Evolutionary conservation across 306 rosid genomes (phyloP), one percentile per base, ranked within the genome.

Genomic region (Cucumis hystrix): DNA sequence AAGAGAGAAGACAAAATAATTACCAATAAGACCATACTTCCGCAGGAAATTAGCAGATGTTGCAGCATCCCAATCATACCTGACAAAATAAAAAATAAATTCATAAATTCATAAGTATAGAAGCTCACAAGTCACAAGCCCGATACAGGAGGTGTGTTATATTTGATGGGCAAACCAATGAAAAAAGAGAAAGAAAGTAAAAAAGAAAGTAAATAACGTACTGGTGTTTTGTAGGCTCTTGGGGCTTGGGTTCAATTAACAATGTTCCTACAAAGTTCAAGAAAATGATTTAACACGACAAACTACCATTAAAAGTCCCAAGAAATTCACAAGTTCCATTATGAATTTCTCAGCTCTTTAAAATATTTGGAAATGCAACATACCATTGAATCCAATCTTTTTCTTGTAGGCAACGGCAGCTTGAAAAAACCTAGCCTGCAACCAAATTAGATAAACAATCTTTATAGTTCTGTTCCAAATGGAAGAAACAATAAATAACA

Each of bases 21-120:
- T 77, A 92, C 99, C 96, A 69, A 58, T 73, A 37, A 91, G 99
- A 76, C 92, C 97, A 76, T 90, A 88, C 78, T 92, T 92, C 59
- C 97, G 82, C 75, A 92, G 82, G 93, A 95, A 95, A 85, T 89
- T 92, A 33, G 97, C 92, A 54, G 97, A 11, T 51, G 99, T 95
- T 72, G 99, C 97, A 75, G 97, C 99, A 92, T 92, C 99, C 99
- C 98, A 95, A 85, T 95, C 99, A 85, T 95, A 94, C 89, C 97
- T 94, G 88, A 55, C 33, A 75, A 57, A 76, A 83, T 55, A 79
- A 37, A 80, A 33, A 83, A 55, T 77, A 37, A 80, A 79, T 23
- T 23, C 25, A 23, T 1, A 5, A 33, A 64, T 63, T 1, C 47
- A 64, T 16, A 63, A 64, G 74, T 18, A 63, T 45, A 18, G 35